Evolutionary conservation across 352 stramenopile genomes (phyloP), one percentile per base, ranked within the genome.

Genomic region (Globisporangium orthogonon): DNA sequence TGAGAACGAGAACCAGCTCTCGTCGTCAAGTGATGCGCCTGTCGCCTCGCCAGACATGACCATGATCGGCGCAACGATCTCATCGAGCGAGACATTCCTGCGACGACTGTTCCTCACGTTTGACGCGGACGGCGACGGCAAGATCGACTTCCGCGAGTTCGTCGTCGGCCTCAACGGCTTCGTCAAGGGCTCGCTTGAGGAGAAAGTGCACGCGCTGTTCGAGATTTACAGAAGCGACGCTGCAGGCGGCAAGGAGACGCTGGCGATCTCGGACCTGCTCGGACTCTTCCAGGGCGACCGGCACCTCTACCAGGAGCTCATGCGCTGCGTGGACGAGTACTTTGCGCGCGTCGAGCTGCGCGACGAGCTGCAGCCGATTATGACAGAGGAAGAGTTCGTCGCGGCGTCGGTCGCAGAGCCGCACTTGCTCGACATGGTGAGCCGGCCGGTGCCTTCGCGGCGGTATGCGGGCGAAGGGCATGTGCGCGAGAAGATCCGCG

Each of bases 91-190:
- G 39, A 72, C 72, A 13, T 76, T 82, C 23, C 43, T 78, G n/a
- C 56, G 61, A 7, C 72, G 72, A 2, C 58, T 82, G 39, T 82
- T 78, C 57, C 46, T 61, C 11, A 65, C 66, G 31, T 78, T 82
- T 51, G 72, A 78, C 56, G 49, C 43, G n/a, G 72, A 81, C 31
- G 62, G 69, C 17, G 69, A 81, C 29, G 69, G 72, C 43, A 67
- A 66, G 13, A 78, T 82, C 52, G 69, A 82, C 59, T 74, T 82
- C 50, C 66, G 67, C 39, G 72, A 82, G 62, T 82, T 82, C 50
- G 66, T 82, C 49, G 58, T 82, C 3, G 72, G 72, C 0, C 62
- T 82, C 51, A 76, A 78, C 54, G 59, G 60, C 29, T 73, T 82
- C 52, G 67, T 71, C 18, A 63, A 65, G 17, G 72, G 72, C 29